Evolutionary conservation across 768 basidiomycete genomes (phyloP).

Genomic region (Clitopilus hobsonii): DNA sequence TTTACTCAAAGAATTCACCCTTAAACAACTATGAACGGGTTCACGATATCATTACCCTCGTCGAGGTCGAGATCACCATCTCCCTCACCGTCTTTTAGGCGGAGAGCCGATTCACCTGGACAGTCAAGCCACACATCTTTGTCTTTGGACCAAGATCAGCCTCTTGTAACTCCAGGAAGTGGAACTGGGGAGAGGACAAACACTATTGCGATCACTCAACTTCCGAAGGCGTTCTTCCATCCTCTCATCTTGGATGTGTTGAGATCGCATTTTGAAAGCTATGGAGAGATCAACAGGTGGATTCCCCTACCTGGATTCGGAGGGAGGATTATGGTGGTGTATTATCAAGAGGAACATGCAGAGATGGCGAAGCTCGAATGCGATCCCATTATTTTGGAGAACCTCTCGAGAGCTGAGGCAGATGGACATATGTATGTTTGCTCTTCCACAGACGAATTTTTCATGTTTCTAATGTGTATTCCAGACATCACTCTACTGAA

Average conservation of each 20-base stretch:
- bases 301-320: slow-evolving; percentile 80
- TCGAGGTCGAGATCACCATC: slow-evolving; percentile 13
- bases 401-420: slow-evolving; percentile 17
- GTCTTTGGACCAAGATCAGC: slow-evolving; percentile 1
- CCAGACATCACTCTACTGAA: background rate
- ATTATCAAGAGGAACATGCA: slow-evolving; percentile 54
- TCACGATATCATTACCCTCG: slow-evolving; percentile 11
- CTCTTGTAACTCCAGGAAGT: no score
- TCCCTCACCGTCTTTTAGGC: slow-evolving; percentile 12
- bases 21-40: background rate
- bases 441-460: slow-evolving; percentile 4
- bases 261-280: slow-evolving; percentile 64
- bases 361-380: slow-evolving; percentile 62
- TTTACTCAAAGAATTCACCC: no score
- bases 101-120: no score
- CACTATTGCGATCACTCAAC: slow-evolving; percentile 74
- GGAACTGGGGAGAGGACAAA: slow-evolving; percentile 53
- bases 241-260: slow-evolving; percentile 63
- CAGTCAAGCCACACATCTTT: slow-evolving; percentile 8
- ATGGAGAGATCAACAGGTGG: slow-evolving; percentile 87
- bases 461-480: slow-evolving; percentile 27
- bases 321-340: slow-evolving; percentile 75
- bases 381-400: slow-evolving; percentile 60
- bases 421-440: slow-evolving; percentile 2
- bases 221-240: slow-evolving; percentile 78